Conservation (phyloP, 176 grass and related monocot genomes). For the Rhynchospora tenuis region DNA sequence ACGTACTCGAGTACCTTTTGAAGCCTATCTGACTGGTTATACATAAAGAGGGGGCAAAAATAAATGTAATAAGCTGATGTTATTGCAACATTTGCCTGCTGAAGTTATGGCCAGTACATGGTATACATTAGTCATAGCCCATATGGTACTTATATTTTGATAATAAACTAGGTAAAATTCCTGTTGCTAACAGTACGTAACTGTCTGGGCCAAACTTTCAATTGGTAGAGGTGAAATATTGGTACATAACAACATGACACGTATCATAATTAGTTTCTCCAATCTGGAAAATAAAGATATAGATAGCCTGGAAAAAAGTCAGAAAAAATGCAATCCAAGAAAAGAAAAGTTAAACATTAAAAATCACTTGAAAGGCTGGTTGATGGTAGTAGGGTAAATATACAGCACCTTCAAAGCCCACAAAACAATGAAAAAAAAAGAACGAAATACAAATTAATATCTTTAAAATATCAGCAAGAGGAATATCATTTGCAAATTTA, state of each 20-base stretch:
- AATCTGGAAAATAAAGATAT: not conserved
- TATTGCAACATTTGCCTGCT: not conserved
- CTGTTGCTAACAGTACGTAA: not conserved
- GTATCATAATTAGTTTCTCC: not conserved
- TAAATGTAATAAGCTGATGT: not conserved
- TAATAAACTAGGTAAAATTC: not conserved
- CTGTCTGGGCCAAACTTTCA: not conserved
- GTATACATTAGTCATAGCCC: not conserved
- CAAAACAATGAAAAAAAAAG: not conserved
- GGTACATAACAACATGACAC: not conserved
- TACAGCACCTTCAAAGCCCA: not conserved
- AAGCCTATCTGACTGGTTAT: conserved; percentile 81
- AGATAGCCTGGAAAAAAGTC: not conserved
- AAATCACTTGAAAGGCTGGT: not conserved
- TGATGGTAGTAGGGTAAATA: not conserved
- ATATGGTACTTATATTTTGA: not conserved
- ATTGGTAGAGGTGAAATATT: not conserved
- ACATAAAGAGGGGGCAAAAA: not conserved
- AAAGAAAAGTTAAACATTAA: not conserved
- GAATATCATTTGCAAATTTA: not conserved
- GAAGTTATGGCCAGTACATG: not conserved
- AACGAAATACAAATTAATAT: not conserved
- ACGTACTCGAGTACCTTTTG: conserved; percentile 78
- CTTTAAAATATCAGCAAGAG: not conserved
- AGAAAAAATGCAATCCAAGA: not conserved